Base-by-base conservation (phyloP, 352 stramenopile species). In the Phytophthora tentaculata region DNA sequence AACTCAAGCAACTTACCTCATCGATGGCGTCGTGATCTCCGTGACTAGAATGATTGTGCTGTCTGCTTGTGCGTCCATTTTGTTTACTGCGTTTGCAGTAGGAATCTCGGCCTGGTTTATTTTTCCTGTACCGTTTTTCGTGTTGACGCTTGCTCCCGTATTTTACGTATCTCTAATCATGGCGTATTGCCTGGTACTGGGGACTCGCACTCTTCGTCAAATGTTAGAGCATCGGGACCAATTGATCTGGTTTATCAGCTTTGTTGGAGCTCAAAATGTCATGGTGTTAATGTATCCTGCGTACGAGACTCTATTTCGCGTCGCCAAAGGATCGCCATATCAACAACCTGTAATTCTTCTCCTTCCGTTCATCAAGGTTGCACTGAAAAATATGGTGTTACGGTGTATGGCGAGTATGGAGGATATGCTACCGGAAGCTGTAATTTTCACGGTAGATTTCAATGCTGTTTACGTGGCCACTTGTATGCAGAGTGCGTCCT, bases 361-460 rank as follows among this genome's bases (percentile, higher is more conserved):
- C 17, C 37, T 60, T 4, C 53, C 41, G 12, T 20, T 44, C 9
- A 29, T 56, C 28, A 56, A 47, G 29, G 28, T 73, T 1, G 16
- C 54, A 3, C 24, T 85, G 13, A 64, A 67, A n/a, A 73, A 77
- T 35, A 1, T 67, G 6, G 61, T 77, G 12, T 32, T 68, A 20
- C 54, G 41, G 1, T 61, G 49, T 8, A 56, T 59, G 28, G 14
- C 6, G 0, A 43, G 47, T 28, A 56, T 71, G 44, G 64, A 74
- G 16, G 69, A 77, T 13, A 56, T 67, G 26, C 23, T 74, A 19
- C 65, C 69, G 0, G 55, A 65, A 9, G 58, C 57, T 23, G 69
- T 67, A 6, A 74, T 77, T 28, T 74, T 74, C 37, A 67, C 64
- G 1, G 54, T 71, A 2, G 64, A 71, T 22, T 67, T 71, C 22